Evolutionary conservation across 148 eudicot genomes (phyloP).

Genomic region (Rheum nobile): DNA sequence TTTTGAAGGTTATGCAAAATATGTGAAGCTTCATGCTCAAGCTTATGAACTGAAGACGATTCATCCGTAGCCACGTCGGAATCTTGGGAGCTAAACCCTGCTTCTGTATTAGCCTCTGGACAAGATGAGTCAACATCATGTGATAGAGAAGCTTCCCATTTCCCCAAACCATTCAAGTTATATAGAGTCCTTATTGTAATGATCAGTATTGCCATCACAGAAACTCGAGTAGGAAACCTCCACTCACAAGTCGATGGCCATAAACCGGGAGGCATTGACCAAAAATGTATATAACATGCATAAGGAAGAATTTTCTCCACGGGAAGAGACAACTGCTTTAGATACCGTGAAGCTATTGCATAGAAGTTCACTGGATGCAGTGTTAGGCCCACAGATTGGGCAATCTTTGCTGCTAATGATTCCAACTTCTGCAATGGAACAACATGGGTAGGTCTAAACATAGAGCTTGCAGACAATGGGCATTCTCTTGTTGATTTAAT

Average conservation of each 20-base stretch:
- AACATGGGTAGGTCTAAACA: conserved; percentile 61
- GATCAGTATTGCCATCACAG: conserved; percentile 73
- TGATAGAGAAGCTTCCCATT: conserved; percentile 66
- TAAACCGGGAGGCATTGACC: conserved; percentile 82
- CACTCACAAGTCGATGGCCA: conserved; percentile 54
- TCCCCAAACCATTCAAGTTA: conserved; percentile 78
- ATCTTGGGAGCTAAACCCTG: conserved; percentile 9
- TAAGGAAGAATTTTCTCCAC: conserved; percentile 48
- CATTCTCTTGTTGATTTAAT: conserved; percentile 38
- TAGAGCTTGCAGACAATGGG: conserved; percentile 46
- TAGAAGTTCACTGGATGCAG: conserved; percentile 79
- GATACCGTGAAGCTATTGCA: conserved; percentile 57
- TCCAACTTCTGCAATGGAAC: conserved; percentile 59
- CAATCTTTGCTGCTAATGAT: conserved; percentile 61
- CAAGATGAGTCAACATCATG: conserved; percentile 14
- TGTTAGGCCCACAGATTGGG: conserved; percentile 42
- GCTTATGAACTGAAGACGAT: conserved; percentile 13
- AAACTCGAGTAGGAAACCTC: conserved; percentile 64
- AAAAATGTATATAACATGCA: conserved; percentile 56
- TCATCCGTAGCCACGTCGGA: conserved; percentile 13
- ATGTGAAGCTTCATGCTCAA: conserved; percentile 36
- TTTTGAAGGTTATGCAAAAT: conserved; percentile 51
- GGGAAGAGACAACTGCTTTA: conserved; percentile 49
- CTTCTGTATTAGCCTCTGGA: conserved; percentile 13
- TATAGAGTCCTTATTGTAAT: conserved; percentile 58